Conservation (phyloP, 805 yeast species). For the Candida fluviatilis region DNA sequence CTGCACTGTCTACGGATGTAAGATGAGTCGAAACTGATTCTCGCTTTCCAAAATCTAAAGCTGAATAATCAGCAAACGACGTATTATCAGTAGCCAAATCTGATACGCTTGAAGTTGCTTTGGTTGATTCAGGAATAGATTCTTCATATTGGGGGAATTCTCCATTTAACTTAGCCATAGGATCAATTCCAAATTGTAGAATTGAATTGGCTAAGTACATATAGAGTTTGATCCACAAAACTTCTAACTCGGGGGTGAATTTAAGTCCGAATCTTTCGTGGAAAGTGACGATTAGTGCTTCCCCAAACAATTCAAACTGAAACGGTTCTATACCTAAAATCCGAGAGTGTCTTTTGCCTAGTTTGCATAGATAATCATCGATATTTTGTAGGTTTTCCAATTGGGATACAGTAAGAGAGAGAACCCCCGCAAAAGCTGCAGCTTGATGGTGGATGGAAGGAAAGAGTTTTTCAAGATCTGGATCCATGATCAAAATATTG, state of each 20-base stretch:
- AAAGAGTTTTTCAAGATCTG: conserved; percentile 57
- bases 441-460: conserved; percentile 81
- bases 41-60: conserved; percentile 2
- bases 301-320: conserved; percentile 70
- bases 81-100: too few relatives aligned
- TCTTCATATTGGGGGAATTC: neutral
- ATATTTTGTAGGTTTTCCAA: conserved; percentile 55
- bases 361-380: conserved; percentile 54
- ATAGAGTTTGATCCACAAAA: conserved; percentile 68
- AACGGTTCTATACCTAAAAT: conserved; percentile 68
- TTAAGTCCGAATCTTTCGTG: conserved; percentile 53
- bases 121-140: too few relatives aligned
- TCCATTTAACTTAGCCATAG: conserved; percentile 22
- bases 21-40: conserved; percentile 6
- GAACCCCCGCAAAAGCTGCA: conserved; percentile 72
- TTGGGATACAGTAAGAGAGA: conserved; percentile 62
- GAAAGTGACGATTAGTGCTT: conserved; percentile 64
- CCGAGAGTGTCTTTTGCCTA: conserved; percentile 75
- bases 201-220: conserved; percentile 65
- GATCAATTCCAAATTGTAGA: conserved; percentile 57
- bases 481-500: conserved; percentile 58
- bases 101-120: too few relatives aligned
- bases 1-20: neutral
- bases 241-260: conserved; percentile 59
- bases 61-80: conserved; percentile 2